Evolutionary conservation across 805 yeast genomes (phyloP), one percentile per base, ranked within the genome.

Genomic region (Saccharomycopsis selenospora): DNA sequence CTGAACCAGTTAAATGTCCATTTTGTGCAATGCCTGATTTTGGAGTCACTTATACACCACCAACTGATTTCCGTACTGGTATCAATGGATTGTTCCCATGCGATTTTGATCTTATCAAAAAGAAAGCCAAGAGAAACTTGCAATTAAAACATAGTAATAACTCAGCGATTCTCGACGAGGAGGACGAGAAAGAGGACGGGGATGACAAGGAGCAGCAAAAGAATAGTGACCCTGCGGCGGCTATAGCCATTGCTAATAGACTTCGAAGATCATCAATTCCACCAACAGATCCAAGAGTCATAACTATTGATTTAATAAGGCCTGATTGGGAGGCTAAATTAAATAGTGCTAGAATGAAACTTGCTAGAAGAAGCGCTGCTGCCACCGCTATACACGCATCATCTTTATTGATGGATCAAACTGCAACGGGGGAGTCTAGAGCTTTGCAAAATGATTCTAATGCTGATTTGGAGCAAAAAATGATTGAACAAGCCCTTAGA

Each of bases 341-440:
- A 43, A 70, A 73, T 6, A 72, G 77, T 45, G 95, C 96, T 3
- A 75, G 90, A 45, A 74, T 81, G 50, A 81, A 81, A 55, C 67
- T 88, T 29, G 96, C 95, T 0, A 75, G 95, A 50, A 75, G 88
- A 58, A 82, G 96, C 0, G 97, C 97, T 0, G 87, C 95, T 11
- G 98, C 98, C 0, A 86, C 87, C 28, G 96, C 96, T 0, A 77
- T 91, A 36, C 98, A 91, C 65, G 90, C 95, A 2, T 80, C 95
- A 10, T 88, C 89, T 49, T 73, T 87, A 57, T 23, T 48, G 41
- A 56, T 41, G 57, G 33, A 24, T 22, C 49, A 41, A 27, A 47
- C 43, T 14, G 52, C 48, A 10, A 48, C 46, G 22, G 52, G 56
- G 45, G 28, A 49, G 41, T 2, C 44, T 1, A 18, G 52, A 11